phyloP scores from a whole-genome alignment of 192 early-diverging fungal species.

The Spinellus fusiger region DNA sequence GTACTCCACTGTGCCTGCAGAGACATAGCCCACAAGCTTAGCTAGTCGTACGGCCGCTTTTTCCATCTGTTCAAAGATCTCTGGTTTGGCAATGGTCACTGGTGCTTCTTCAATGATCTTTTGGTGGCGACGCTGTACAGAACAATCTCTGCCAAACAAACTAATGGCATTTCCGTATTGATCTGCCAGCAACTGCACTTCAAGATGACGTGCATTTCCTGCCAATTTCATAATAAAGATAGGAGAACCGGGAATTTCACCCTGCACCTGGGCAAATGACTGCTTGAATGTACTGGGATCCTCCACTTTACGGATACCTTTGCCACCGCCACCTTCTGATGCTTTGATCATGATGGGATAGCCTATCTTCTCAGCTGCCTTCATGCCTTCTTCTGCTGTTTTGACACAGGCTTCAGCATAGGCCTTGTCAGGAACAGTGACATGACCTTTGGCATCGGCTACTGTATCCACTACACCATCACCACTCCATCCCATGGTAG shows the following conservation, averaged over 20 bases:
- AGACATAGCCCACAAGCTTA: conserved; percentile 90
- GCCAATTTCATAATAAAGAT: conserved; percentile 99
- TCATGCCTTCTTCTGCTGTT: conserved; percentile 80
- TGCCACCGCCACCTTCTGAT: conserved; percentile 97
- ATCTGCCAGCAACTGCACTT: conserved; percentile 95
- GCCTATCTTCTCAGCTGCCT: conserved; percentile 82
- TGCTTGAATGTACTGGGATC: conserved; percentile 64
- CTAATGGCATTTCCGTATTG: conserved; percentile 97
- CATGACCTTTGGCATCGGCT: conserved; percentile 63
- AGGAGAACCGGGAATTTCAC: conserved; percentile 95
- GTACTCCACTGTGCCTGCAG: conserved; percentile 96
- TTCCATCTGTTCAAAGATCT: conserved; percentile 88
- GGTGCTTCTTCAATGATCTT: conserved; percentile 99
- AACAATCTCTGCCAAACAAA: conserved; percentile 97
- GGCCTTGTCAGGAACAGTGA: conserved; percentile 74
- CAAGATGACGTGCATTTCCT: conserved; percentile 91
- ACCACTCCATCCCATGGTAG: conserved; percentile 95
- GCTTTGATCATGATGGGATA: conserved; percentile 99
- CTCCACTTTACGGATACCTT: conserved; percentile 95
- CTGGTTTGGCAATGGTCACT: conserved; percentile 75
- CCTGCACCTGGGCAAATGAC: conserved; percentile 81
- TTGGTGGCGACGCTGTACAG: conserved; percentile 96
- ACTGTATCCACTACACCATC: conserved; percentile 72
- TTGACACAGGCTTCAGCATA: conserved; percentile 81
- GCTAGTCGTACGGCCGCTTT: conserved; percentile 93